Percentiles rank a stretch among this genome's conserved stretches.
These are phyloP conservation scores for Syzygium malaccense DNA, from an alignment of 441 rosid species.

Conservation along the genomic window DNA sequence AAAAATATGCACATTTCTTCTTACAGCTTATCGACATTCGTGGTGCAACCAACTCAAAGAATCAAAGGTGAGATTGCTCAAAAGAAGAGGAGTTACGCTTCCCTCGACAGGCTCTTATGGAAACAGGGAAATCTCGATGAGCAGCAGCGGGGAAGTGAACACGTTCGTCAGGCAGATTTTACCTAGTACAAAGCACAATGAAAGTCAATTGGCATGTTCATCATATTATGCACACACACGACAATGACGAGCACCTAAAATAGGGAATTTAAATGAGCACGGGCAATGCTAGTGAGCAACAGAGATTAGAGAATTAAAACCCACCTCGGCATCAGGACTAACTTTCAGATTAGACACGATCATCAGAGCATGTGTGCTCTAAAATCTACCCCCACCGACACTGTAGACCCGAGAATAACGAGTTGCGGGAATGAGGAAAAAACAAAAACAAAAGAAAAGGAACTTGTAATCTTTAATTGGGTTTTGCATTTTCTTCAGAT, in stretches of 20 bases:
- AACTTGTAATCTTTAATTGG: too few relatives aligned
- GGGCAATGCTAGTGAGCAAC: background rate
- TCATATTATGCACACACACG: background rate
- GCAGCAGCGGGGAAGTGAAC: background rate
- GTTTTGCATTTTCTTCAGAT: too few relatives aligned
- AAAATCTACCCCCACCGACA: slow-evolving; percentile 52
- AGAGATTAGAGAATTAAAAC: background rate
- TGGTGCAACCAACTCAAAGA: background rate
- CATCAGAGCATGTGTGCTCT: slow-evolving; percentile 27
- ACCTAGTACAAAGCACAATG: background rate
- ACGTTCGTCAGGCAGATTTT: background rate
- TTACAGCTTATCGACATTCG: background rate
- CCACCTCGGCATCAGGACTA: slow-evolving; percentile 57
- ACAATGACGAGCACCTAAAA: background rate
- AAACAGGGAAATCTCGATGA: background rate
- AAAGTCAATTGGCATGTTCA: background rate
- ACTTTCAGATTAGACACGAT: slow-evolving; percentile 21
- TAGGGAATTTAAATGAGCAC: background rate
- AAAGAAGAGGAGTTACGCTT: background rate
- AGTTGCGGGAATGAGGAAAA: background rate
- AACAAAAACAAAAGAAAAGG: background rate
- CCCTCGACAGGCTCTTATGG: background rate
- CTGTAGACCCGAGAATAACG: slow-evolving; percentile 28
- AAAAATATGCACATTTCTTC: background rate
- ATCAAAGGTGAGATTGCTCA: background rate